Base-by-base conservation (phyloP, 495 filamentous ascomycete species). In the Podospora appendiculata region DNA sequence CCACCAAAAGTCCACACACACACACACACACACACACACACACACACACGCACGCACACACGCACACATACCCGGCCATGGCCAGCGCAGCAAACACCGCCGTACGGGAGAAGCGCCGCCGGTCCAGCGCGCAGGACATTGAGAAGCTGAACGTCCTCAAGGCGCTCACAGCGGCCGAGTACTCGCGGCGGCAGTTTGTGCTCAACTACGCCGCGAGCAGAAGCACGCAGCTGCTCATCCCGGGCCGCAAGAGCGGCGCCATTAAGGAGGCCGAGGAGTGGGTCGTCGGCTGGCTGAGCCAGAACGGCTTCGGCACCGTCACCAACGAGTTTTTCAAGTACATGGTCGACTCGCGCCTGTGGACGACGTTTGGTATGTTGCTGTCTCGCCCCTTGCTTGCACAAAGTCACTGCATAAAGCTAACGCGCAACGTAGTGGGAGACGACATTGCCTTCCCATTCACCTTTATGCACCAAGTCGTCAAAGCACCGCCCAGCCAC, bases 221-320 rank as follows among this genome's bases (percentile, higher is more conserved):
- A 35, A 47, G 65, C 14, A 59, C 60, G 5, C 42, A 46, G n/a
- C 64, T 67, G 11, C 59, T 67, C n/a, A 52, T 67, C 16, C 64
- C 64, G 1, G 64, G 64, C 4, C 53, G 59, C 19, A 67, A 67
- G 50, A 52, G 62, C 1, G 54, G 57, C 11, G 62, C 58, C 8
- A 61, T 65, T 41, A 67, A 67, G 50, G 53, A 52, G 12, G 62
- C 64, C 25, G 64, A 67, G 55, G 55, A 65, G 43, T 63, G 55
- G 55, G 60, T 58, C 6, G 58, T 56, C 16, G n/a, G 14, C 35
- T 55, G 52, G 59, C 54, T 66, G 42, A 47, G 35, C 53, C 49
- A 64, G 43, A 58, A 59, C 13, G 57, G 58, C 12, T 53, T 50
- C 43, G 45, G 42, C 42, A 46, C 51, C 6, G 57, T 65, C 16